A percentile compares a stretch with the other conserved stretches of the same genome.
Conservation (phyloP, 2,329 filamentous ascomycete genomes). For the Raffaelea deltoideospora region DNA sequence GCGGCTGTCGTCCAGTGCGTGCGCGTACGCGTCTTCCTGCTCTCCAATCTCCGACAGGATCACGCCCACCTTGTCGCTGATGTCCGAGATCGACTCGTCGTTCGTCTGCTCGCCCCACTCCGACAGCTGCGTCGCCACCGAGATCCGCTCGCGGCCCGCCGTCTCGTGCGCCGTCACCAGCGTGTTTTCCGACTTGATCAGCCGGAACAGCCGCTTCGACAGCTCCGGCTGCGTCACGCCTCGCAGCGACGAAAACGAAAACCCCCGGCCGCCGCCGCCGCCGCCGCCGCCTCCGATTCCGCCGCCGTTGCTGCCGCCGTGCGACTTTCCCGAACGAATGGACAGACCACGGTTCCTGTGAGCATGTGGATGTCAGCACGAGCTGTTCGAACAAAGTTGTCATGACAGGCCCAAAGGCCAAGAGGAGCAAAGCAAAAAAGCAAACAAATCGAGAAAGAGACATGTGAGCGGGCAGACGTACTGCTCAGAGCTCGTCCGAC, state of each 20-base stretch:
- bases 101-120: slow-evolving; percentile 91
- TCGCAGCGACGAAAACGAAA: slow-evolving; percentile 76
- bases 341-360: slow-evolving; percentile 59
- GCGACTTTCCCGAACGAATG: slow-evolving; percentile 50
- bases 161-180: slow-evolving; percentile 72
- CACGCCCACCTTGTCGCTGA: slow-evolving; percentile 92
- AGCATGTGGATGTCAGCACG: slow-evolving; percentile 6
- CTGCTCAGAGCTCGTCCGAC: slow-evolving; percentile 8
- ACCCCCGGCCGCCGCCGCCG: slow-evolving; percentile 36
- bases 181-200: slow-evolving; percentile 92
- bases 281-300: slow-evolving; percentile 19
- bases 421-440: not conserved
- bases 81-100: slow-evolving; percentile 75
- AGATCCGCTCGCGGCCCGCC: slow-evolving; percentile 69
- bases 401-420: no score
- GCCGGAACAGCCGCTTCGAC: slow-evolving; percentile 71
- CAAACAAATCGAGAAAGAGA: not conserved
- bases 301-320: slow-evolving; percentile 25
- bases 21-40: slow-evolving; percentile 79
- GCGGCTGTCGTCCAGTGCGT: slow-evolving; percentile 74
- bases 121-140: slow-evolving; percentile 78
- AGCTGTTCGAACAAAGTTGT: not conserved
- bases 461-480: not conserved
- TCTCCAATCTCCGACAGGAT: slow-evolving; percentile 84
- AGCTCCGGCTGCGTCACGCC: slow-evolving; percentile 76